These are phyloP conservation scores for Fusarium euwallaceae DNA, from an alignment of 2,329 filamentous ascomycete species.

Conservation along the genomic window DNA sequence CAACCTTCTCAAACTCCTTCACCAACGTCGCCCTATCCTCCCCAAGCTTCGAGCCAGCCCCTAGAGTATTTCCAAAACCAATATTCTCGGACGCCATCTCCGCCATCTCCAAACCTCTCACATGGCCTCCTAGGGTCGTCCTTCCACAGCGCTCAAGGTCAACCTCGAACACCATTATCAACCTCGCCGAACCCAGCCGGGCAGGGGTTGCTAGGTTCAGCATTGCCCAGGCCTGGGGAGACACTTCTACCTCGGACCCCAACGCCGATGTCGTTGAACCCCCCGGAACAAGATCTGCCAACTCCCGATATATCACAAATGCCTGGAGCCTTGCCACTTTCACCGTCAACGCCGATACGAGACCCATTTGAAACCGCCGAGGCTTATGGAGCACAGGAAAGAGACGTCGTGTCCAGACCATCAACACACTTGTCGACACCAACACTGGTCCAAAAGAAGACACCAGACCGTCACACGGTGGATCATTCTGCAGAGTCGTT, in stretches of 20 bases:
- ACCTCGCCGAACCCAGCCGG: slow-evolving; percentile 22
- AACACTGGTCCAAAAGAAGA: background rate
- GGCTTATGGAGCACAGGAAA: background rate
- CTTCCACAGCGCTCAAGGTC: background rate
- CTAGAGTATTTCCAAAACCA: background rate
- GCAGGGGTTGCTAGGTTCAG: slow-evolving; percentile 5
- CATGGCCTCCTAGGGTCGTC: background rate
- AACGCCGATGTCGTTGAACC: background rate
- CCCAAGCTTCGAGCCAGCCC: background rate
- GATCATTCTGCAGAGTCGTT: background rate
- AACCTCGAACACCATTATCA: slow-evolving; percentile 1
- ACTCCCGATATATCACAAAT: background rate
- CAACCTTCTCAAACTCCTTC: slow-evolving; percentile 23
- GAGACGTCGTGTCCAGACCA: background rate
- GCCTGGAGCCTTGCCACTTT: background rate
- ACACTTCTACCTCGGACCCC: background rate
- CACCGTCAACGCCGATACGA: background rate
- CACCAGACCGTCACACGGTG: background rate
- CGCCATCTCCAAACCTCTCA: background rate
- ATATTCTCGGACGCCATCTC: background rate
- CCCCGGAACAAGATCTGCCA: background rate
- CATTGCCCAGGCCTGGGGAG: background rate
- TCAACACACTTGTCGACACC: background rate
- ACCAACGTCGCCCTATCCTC: slow-evolving; percentile 18
- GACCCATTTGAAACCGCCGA: background rate